Percentiles rank a stretch among this genome's conserved stretches.
phyloP scores from a whole-genome alignment of 2,329 filamentous ascomycete genomes.

The Alternaria sp. region DNA sequence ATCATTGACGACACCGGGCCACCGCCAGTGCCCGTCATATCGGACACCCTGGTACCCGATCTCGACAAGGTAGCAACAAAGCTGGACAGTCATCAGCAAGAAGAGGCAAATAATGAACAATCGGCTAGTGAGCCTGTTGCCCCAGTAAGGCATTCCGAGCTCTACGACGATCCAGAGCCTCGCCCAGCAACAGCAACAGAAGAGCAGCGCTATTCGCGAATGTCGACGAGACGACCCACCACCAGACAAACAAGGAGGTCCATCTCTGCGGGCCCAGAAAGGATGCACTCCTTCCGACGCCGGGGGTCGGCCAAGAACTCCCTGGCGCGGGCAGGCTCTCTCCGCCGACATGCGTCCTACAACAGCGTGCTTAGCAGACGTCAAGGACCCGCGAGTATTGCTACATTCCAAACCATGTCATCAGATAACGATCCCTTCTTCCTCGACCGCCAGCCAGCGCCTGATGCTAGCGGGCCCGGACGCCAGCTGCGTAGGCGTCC shows the following conservation, averaged over 20 bases:
- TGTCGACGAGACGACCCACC: conserved; percentile 24
- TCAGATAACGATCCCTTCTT: conserved; percentile 51
- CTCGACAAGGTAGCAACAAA: conserved; percentile 10
- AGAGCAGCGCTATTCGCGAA: conserved; percentile 26
- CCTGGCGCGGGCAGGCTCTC: conserved; percentile 46
- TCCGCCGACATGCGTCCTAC: conserved; percentile 65
- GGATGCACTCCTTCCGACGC: conserved; percentile 45
- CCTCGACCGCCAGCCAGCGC: conserved; percentile 41
- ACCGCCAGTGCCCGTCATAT: conserved; percentile 63
- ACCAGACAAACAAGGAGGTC: conserved; percentile 30
- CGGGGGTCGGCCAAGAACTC: conserved; percentile 40
- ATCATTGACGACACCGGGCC: conserved; percentile 75
- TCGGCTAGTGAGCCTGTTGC: conserved; percentile 16
- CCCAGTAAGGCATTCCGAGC: conserved; percentile 24
- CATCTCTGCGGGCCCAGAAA: conserved; percentile 39
- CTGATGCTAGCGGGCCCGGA: conserved; percentile 26
- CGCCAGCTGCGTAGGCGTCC: conserved; percentile 55
- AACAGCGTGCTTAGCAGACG: conserved; percentile 61
- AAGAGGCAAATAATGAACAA: conserved; percentile 25
- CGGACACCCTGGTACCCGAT: conserved; percentile 52
- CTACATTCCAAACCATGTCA: conserved; percentile 56
- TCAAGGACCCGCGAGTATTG: conserved; percentile 65
- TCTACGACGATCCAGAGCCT: conserved; percentile 23
- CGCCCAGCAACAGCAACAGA: conserved; percentile 14
- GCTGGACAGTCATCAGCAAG: conserved; percentile 11